Percentiles rank a stretch among this genome's conserved stretches.
Conservation (phyloP, 2,329 filamentous ascomycete species). For the Cladosporium sphaerospermum region DNA sequence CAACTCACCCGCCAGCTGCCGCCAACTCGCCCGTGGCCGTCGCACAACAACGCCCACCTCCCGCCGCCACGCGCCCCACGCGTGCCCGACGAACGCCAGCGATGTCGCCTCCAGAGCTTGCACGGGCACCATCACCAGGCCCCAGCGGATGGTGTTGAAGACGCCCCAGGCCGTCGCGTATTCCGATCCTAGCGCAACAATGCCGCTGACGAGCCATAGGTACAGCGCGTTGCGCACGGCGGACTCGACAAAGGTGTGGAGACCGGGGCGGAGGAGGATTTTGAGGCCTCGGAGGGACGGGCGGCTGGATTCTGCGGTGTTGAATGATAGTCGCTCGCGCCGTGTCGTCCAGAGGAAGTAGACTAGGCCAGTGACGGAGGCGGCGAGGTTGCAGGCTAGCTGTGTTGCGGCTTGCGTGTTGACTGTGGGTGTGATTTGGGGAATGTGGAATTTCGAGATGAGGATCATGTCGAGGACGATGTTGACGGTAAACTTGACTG, state of each 20-base stretch:
- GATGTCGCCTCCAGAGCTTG: constrained; percentile 60
- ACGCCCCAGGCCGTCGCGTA: constrained; percentile 70
- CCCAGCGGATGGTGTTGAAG: constrained; percentile 70
- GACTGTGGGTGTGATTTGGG: constrained; percentile 48
- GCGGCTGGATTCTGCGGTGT: neutral
- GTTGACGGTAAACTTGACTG: constrained; percentile 58
- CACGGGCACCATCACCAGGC: constrained; percentile 67
- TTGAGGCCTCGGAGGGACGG: constrained; percentile 43
- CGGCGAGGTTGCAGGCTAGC: constrained; percentile 53
- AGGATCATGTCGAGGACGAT: constrained; percentile 62
- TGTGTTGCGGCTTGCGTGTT: constrained; percentile 60
- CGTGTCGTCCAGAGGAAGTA: constrained; percentile 53
- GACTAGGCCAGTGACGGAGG: constrained; percentile 49
- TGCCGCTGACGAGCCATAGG: constrained; percentile 61
- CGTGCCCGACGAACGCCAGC: constrained; percentile 60
- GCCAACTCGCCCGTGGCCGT: constrained; percentile 14
- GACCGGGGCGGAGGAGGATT: constrained; percentile 51
- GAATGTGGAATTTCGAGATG: constrained; percentile 60
- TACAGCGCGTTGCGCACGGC: constrained; percentile 63
- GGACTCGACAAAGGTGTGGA: constrained; percentile 58
- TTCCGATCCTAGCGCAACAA: constrained; percentile 55
- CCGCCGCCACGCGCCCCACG: constrained; percentile 52
- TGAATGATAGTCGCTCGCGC: constrained; percentile 5
- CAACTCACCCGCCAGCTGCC: constrained; percentile 15
- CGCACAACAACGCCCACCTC: constrained; percentile 25